Percentiles rank a stretch among this genome's conserved stretches.
phyloP scores from a whole-genome alignment of 257 asterid species.

The Ilex aquifolium region DNA sequence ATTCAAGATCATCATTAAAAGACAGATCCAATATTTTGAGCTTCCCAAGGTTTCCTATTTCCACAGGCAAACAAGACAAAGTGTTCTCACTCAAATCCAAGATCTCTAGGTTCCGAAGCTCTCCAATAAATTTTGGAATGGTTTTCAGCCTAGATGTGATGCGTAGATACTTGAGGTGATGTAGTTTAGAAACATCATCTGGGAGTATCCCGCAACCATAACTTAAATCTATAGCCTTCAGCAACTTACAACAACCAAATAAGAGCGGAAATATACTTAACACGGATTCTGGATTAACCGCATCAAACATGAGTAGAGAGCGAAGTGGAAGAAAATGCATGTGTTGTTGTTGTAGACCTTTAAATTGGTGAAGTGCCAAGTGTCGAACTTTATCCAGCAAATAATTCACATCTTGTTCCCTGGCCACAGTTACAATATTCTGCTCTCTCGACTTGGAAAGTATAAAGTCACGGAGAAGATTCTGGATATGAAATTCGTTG shows the following conservation, averaged over 20 bases:
- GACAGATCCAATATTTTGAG: no score
- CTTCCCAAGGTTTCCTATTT: no score
- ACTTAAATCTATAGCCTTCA: conserved; percentile 11
- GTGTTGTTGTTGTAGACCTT: no score
- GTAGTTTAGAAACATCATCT: conserved; percentile 8
- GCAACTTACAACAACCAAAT: conserved; percentile 1
- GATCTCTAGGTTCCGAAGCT: conserved; percentile 3
- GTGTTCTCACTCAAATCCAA: conserved; percentile 7
- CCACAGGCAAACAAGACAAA: conserved; percentile 10
- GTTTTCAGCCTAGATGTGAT: not conserved
- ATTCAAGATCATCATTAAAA: no score
- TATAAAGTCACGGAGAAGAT: conserved; percentile 6
- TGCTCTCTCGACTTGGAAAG: conserved; percentile 8
- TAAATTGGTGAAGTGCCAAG: not conserved
- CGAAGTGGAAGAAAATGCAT: not conserved
- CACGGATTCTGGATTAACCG: no score
- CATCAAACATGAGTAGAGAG: not conserved
- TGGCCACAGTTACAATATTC: not conserved
- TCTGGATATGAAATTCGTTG: not conserved
- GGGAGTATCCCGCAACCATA: conserved; percentile 10
- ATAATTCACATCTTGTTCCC: no score
- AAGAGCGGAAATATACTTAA: no score
- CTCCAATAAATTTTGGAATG: conserved; percentile 10
- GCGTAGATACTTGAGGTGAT: conserved; percentile 9
- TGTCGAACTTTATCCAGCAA: not conserved